A percentile compares a stretch with the other conserved stretches of the same genome.
Evolutionary conservation across 2,329 filamentous ascomycete genomes (phyloP).

Genomic region (Leptosphaerulina australis): DNA sequence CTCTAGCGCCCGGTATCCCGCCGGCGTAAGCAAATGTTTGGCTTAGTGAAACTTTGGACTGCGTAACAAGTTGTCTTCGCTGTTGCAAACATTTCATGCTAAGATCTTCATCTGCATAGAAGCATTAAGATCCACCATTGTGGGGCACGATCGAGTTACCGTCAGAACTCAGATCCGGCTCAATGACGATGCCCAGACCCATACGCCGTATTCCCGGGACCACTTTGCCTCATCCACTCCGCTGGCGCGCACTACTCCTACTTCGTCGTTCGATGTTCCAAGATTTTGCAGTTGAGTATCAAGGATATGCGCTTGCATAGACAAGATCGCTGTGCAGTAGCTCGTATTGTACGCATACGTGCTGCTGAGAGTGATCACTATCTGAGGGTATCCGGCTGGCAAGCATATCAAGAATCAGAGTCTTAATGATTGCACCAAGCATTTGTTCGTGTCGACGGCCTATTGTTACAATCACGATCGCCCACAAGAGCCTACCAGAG

Average conservation of each 20-base stretch:
- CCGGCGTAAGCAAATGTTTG: neutral
- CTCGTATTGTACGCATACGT: no score
- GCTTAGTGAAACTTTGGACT: neutral
- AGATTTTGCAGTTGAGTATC: neutral
- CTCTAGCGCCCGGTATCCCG: conserved; percentile 12
- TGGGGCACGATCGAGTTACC: conserved; percentile 6
- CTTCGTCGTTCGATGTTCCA: conserved; percentile 1
- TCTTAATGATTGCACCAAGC: neutral
- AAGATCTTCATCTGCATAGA: conserved; percentile 4
- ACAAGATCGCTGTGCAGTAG: no score
- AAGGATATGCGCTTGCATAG: neutral
- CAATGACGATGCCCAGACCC: conserved; percentile 14
- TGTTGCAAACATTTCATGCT: neutral
- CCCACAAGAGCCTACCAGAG: no score
- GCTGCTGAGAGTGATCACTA: no score
- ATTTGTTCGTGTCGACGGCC: neutral
- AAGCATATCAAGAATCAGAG: neutral
- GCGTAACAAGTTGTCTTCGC: neutral
- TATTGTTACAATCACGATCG: no score
- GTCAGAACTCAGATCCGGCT: conserved; percentile 6
- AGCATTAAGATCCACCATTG: conserved; percentile 9
- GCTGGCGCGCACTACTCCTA: conserved; percentile 1
- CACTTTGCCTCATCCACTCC: conserved; percentile 5
- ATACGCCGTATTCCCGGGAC: neutral
- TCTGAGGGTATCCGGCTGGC: neutral